phyloP scores from a whole-genome alignment of 83 land plant genomes.

The Isoetes engelmannii region DNA sequence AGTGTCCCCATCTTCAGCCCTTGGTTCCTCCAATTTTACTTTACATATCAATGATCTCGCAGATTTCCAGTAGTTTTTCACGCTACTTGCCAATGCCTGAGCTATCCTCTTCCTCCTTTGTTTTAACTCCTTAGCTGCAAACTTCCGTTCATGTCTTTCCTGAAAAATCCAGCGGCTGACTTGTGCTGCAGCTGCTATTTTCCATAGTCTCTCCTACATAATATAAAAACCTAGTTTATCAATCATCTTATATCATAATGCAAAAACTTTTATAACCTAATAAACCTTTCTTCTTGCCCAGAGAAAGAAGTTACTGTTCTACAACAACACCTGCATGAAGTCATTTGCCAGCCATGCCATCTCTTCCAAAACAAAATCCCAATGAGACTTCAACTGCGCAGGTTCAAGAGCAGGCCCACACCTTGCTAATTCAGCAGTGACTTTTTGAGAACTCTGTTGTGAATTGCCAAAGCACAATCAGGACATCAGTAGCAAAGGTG shows the following conservation, averaged over 20 bases:
- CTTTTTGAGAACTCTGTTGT: conserved; percentile 47
- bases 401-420: conserved; percentile 32
- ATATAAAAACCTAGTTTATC: no score
- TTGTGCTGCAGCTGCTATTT: conserved; percentile 11
- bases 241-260: no score
- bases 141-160: neutral
- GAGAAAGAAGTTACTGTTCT: neutral
- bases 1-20: neutral
- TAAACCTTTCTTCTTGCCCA: neutral
- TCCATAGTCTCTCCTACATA: conserved; percentile 7
- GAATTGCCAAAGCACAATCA: neutral
- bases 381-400: conserved; percentile 47
- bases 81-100: neutral
- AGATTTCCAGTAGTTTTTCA: neutral
- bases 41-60: neutral
- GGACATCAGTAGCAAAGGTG: neutral
- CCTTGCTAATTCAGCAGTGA: conserved; percentile 40
- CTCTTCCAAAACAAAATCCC: conserved; percentile 97
- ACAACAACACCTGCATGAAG: conserved; percentile 60
- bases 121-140: conserved; percentile 4
- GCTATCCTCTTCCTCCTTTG: neutral
- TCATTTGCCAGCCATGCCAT: conserved; percentile 98
- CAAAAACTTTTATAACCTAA: no score
- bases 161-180: conserved; percentile 2
- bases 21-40: neutral